Evolutionary conservation across 1,139 yeast species (phyloP), one percentile per base, ranked within the genome.

Genomic region (Debaryomyces psychrophilus): DNA sequence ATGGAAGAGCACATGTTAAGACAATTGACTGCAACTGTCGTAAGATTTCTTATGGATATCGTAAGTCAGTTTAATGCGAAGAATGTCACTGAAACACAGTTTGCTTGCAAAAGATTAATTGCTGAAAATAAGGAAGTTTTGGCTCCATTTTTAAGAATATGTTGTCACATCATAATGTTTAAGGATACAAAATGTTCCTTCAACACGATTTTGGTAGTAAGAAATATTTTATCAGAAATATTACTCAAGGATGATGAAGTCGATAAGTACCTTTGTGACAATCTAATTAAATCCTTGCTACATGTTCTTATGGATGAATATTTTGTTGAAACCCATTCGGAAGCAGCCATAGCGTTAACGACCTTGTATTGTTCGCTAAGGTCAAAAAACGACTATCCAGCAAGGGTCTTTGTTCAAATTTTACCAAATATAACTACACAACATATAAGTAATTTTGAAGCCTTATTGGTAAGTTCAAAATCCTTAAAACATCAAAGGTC

Each of bases 1-100:
- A 87, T 93, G 88, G 98, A 93, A 56, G 99, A 93, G 62, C 97
- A 93, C 64, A 78, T 93, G 76, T 73, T 93, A 52, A 76, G 99
- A 52, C 98, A 93, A 64, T 77, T 93, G 45, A 90, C 98, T 0
- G 96, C 96, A 1, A 90, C 95, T 5, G 90, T 89, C n/a, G 97
- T 88, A 37, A 73, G 98, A 50, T 76, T 92, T 58, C 68, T 93
- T 54, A 89, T 93, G 71, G 99, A 93, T 63, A 76, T 90, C 46
- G 88, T 88, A 26, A 95, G 97, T 8, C 97, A 90, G 62, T 67
- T 67, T 47, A 73, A 76, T 55, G 65, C 79, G 18, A 71, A 75
- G 49, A 64, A 67, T 22, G 68, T 78, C 29, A 69, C 75, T 12
- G 81, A 82, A 38, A 81, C 85, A 29, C 93, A 86, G 60, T 58